A percentile compares a stretch with the other conserved stretches of the same genome.
Conservation (phyloP, 495 filamentous ascomycete genomes). For the Daldinia concentrica region DNA sequence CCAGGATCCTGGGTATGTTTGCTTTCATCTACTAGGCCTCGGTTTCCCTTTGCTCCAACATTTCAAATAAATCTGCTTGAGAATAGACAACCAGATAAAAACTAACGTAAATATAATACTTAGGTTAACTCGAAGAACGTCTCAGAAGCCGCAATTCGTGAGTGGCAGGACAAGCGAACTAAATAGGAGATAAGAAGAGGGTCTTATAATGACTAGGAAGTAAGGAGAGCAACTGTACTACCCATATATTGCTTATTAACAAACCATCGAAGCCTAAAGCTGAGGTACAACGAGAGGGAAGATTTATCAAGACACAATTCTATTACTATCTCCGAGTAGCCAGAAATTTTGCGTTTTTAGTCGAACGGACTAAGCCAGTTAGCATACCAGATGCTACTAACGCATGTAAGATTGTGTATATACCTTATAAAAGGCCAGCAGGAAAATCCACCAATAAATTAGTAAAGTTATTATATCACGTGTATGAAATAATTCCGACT, state of each 20-base stretch:
- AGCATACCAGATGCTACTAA: background rate
- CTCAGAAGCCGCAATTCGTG: conserved; percentile 20
- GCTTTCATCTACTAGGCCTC: background rate
- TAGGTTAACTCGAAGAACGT: conserved; percentile 26
- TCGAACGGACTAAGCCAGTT: background rate
- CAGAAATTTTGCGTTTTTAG: background rate
- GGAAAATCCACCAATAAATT: background rate
- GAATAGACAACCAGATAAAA: background rate
- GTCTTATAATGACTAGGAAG: background rate
- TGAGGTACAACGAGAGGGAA: background rate
- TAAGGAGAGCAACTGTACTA: background rate
- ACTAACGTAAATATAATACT: conserved; percentile 4
- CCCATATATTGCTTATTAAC: background rate
- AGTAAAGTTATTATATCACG: background rate
- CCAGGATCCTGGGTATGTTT: conserved; percentile 42
- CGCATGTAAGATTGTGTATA: background rate
- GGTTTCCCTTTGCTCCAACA: background rate
- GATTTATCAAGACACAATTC: background rate
- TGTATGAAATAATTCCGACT: background rate
- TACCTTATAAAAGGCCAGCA: background rate
- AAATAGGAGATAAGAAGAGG: background rate
- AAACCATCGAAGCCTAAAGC: background rate
- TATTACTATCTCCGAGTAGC: background rate
- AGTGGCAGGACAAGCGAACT: conserved; percentile 6
- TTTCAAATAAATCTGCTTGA: background rate